phyloP scores from a whole-genome alignment of 352 stramenopile genomes.

The Pythium brassicae region DNA sequence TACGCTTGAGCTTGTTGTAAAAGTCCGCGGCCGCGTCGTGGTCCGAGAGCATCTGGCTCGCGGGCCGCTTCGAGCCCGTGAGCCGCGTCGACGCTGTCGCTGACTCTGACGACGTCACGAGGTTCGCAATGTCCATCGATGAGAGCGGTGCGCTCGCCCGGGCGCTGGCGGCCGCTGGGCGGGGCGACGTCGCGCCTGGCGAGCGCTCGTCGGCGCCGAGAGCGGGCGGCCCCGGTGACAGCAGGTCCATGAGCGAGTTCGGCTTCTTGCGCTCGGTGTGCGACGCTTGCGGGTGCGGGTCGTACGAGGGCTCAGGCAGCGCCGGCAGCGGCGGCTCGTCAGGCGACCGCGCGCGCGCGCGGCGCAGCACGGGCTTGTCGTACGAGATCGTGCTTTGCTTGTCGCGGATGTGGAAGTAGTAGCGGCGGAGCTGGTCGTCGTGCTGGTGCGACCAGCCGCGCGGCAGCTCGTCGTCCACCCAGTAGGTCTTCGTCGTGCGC shows the following conservation, averaged over 20 bases:
- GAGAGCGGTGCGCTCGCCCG: slow-evolving; percentile 10
- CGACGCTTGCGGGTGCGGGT: slow-evolving; percentile 13
- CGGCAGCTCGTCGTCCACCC: slow-evolving; percentile 77
- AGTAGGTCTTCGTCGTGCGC: slow-evolving; percentile 77
- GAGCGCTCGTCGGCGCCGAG: slow-evolving; percentile 25
- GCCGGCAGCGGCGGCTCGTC: slow-evolving; percentile 25
- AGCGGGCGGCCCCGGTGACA: slow-evolving; percentile 52
- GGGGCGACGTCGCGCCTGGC: slow-evolving; percentile 26
- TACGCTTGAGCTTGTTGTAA: slow-evolving; percentile 82
- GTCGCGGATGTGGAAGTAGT: slow-evolving; percentile 77
- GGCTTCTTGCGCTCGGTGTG: slow-evolving; percentile 52
- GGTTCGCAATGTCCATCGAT: slow-evolving; percentile 57
- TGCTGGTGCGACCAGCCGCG: slow-evolving; percentile 79
- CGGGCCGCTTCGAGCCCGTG: slow-evolving; percentile 36
- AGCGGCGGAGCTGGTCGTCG: slow-evolving; percentile 46
- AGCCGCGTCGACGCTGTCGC: slow-evolving; percentile 1
- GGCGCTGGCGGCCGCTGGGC: background rate
- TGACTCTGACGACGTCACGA: slow-evolving; percentile 41
- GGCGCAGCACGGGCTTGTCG: slow-evolving; percentile 57
- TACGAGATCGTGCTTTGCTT: slow-evolving; percentile 69
- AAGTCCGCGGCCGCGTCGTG: slow-evolving; percentile 68
- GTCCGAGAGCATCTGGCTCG: slow-evolving; percentile 60
- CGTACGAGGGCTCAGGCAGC: slow-evolving; percentile 43
- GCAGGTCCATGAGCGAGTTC: slow-evolving; percentile 74
- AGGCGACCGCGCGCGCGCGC: slow-evolving; percentile 13